These are phyloP conservation scores for Penicillium odoratum DNA, from an alignment of 495 filamentous ascomycete genomes.

Conservation along the genomic window DNA sequence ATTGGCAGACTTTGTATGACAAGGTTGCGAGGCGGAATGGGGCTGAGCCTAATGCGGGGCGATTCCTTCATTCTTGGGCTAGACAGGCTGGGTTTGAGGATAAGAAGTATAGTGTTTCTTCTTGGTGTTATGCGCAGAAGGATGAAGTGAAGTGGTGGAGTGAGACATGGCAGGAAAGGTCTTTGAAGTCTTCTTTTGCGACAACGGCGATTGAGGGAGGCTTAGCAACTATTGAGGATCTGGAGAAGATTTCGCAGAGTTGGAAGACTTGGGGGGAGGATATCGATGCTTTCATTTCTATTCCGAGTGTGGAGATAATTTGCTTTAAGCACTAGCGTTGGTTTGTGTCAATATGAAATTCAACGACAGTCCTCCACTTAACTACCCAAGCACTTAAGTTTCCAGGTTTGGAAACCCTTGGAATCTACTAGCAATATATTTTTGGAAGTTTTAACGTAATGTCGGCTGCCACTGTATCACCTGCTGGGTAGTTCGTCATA, in stretches of 20 bases:
- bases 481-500: too few species aligned
- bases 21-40: slow-evolving; percentile 40
- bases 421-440: too few species aligned
- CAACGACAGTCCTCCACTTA: too few species aligned
- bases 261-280: slow-evolving; percentile 47
- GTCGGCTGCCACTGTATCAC: too few species aligned
- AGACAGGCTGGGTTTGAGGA: slow-evolving; percentile 46
- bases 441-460: too few species aligned
- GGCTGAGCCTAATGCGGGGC: slow-evolving; percentile 51
- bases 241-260: slow-evolving; percentile 38
- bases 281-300: slow-evolving; percentile 49
- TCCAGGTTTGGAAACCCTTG: too few species aligned
- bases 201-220: slow-evolving; percentile 38
- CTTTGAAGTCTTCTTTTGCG: slow-evolving; percentile 38
- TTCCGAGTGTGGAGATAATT: slow-evolving; percentile 50
- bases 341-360: not conserved
- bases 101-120: slow-evolving; percentile 38
- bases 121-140: slow-evolving; percentile 46
- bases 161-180: slow-evolving; percentile 45
- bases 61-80: slow-evolving; percentile 51
- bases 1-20: slow-evolving; percentile 43
- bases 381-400: too few species aligned
- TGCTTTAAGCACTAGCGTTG: slow-evolving; percentile 33
- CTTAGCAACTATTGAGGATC: slow-evolving; percentile 40
- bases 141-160: slow-evolving; percentile 50